Evolutionary conservation across 2,329 filamentous ascomycete species (phyloP), one percentile per base, ranked within the genome.

Genomic region (Hypoxylon sp.): DNA sequence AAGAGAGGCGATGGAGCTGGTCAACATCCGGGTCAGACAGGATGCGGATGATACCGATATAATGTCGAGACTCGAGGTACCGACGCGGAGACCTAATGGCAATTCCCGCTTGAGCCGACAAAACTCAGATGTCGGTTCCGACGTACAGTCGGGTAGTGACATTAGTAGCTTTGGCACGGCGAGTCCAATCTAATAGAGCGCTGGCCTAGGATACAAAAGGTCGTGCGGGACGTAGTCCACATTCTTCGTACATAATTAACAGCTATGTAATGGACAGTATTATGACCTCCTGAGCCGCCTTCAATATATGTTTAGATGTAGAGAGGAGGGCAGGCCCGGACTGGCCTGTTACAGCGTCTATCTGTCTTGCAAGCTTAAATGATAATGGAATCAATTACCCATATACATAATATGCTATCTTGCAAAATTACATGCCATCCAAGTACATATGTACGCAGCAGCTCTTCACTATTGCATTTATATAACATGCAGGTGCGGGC

Each of bases 1-100:
- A 50, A 83, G 87, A 56, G 87, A 90, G 71, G 91, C 91, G 1
- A 84, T 96, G 77, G 85, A 87, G 70, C 82, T 88, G 78, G 85
- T 89, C 5, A 84, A 87, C 49, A 76, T 80, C 36, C 71, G 74
- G 14, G 68, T 76, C 30, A 78, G 75, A 54, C 76, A 78, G 48
- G 77, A 77, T n/a, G 71, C 69, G 20, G 74, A 74, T 33, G 72
- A 73, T 48, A 65, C 65, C 1, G 71, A 72, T 16, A 71, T 77
- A n/a, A 74, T 77, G 61, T 71, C 73, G 26, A 75, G 74, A 56
- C 71, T 76, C 44, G 75, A 76, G 64, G 73, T 80, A 62, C 71
- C 71, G 63, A 59, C 75, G 70, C 70, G 73, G 60, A 63, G 71
- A 56, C 61, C 65, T 49, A 75, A 73, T 54, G 72, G 72, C 11